Evolutionary conservation across 345 rosid genomes (phyloP).

Genomic region (Gossypium turneri): DNA sequence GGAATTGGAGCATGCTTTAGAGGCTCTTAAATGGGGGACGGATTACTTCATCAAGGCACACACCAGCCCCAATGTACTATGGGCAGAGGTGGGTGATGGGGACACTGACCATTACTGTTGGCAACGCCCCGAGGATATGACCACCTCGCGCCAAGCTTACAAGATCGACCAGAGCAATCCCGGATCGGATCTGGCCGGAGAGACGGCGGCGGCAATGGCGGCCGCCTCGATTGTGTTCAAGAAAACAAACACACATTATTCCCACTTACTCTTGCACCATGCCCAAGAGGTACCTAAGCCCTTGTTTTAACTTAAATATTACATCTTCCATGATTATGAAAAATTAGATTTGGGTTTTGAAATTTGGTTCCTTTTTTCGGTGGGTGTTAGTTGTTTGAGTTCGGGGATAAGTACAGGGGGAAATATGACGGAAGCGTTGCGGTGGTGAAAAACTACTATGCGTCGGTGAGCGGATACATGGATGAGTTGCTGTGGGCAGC

Average conservation of each 20-base stretch:
- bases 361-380: not conserved
- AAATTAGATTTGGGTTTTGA: not conserved
- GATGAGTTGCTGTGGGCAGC: conserved; percentile 98
- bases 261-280: conserved; percentile 84
- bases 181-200: conserved; percentile 90
- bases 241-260: conserved; percentile 69
- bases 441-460: conserved; percentile 77
- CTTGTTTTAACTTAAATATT: not conserved
- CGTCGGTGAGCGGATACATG: conserved; percentile 91
- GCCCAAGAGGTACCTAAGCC: conserved; percentile 53
- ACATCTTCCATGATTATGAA: not conserved
- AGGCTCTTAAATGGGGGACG: conserved; percentile 94
- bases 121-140: conserved; percentile 99
- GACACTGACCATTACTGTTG: conserved; percentile 95
- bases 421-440: conserved; percentile 67
- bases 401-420: conserved; percentile 76
- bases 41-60: conserved; percentile 93
- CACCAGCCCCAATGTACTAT: conserved; percentile 71
- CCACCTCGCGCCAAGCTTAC: conserved; percentile 85
- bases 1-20: conserved; percentile 53
- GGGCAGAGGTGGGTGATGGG: conserved; percentile 97
- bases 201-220: conserved; percentile 94
- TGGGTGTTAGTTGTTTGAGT: conserved; percentile 56
- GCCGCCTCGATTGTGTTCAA: conserved; percentile 84
- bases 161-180: conserved; percentile 80